Base-by-base conservation (phyloP, 1,284 basidiomycete genomes). In the Malassezia restricta region DNA sequence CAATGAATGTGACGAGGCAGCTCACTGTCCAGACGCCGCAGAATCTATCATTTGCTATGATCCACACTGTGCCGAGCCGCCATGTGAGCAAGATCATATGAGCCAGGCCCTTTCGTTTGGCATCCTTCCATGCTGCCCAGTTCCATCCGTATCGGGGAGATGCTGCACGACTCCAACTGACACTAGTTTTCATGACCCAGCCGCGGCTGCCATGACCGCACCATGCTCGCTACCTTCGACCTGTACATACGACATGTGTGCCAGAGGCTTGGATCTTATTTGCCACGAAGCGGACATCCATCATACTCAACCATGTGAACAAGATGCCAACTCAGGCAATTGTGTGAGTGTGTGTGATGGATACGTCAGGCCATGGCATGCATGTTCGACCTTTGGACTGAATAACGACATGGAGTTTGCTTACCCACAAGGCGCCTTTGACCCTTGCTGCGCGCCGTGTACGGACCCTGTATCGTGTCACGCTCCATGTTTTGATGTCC, bases 301-400 rank as follows among this genome's bases (percentile, higher is more conserved):
- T 15, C 33, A 35, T 35, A 35, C 15, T 35, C 33, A 12, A 12
- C 33, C 33, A 35, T 35, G 15, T 35, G 33, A 15, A 17, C 39
- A 24, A 9, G 17, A n/a, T 24, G 20, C n/a, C 39, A 9, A 15
- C n/a, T 28, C 27, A 11, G 29, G 38, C 8, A 20, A 14, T 29
- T 54, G 52, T 24, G 24, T 41, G 9, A 54, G 52, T 27, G 35
- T 49, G 14, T 54, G 52, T 20, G 45, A 54, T n/a, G 52, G 52
- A 0, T 54, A 20, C 15, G 32, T 49, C 3, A 11, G 28, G 43
- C 44, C 44, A 12, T 28, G 42, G 27, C 38, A 6, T 40, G 17
- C 46, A 17, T 40, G 20, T 33, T 27, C 35, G 27, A 24, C 44
- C 24, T 24, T 39, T 6, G 24, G 33, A 31, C 32, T 33, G 8